phyloP scores from a whole-genome alignment of 2,329 filamentous ascomycete genomes.

The Trichophyton schoenleinii region DNA sequence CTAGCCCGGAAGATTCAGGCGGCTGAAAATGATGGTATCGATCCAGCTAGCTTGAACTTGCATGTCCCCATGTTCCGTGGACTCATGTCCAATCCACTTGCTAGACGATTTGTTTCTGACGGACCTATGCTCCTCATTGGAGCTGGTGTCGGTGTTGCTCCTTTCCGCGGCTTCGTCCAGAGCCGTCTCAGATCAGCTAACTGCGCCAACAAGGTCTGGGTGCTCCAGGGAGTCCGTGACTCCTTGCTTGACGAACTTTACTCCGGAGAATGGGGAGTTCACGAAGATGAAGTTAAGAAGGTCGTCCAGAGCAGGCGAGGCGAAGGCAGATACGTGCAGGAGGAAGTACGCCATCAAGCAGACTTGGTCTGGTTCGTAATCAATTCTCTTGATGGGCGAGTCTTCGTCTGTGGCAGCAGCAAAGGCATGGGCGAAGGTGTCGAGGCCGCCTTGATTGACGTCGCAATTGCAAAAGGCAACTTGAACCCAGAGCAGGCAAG shows the following conservation, averaged over 20 bases:
- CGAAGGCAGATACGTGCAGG: slow-evolving; percentile 85
- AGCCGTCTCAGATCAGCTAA: slow-evolving; percentile 86
- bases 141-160: slow-evolving; percentile 89
- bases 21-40: slow-evolving; percentile 49
- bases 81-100: slow-evolving; percentile 91
- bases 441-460: slow-evolving; percentile 71
- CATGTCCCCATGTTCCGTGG: slow-evolving; percentile 96
- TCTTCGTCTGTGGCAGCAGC: slow-evolving; percentile 91
- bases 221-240: slow-evolving; percentile 88
- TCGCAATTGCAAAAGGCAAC: slow-evolving; percentile 86
- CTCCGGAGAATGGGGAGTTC: slow-evolving; percentile 87
- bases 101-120: slow-evolving; percentile 79
- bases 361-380: slow-evolving; percentile 98
- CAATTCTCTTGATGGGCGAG: slow-evolving; percentile 86
- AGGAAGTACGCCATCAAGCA: slow-evolving; percentile 80
- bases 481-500: slow-evolving; percentile 68
- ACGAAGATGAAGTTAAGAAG: slow-evolving; percentile 74
- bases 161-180: slow-evolving; percentile 95
- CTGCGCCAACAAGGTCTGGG: slow-evolving; percentile 96
- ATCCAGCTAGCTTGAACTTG: slow-evolving; percentile 45
- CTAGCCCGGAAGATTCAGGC: slow-evolving; percentile 61
- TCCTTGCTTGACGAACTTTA: slow-evolving; percentile 92
- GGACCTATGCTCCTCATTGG: slow-evolving; percentile 97
- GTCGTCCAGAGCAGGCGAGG: slow-evolving; percentile 65
- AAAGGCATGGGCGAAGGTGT: slow-evolving; percentile 98